Base-by-base conservation (phyloP, 2,329 filamentous ascomycete genomes). In the Neobulgaria alba region DNA sequence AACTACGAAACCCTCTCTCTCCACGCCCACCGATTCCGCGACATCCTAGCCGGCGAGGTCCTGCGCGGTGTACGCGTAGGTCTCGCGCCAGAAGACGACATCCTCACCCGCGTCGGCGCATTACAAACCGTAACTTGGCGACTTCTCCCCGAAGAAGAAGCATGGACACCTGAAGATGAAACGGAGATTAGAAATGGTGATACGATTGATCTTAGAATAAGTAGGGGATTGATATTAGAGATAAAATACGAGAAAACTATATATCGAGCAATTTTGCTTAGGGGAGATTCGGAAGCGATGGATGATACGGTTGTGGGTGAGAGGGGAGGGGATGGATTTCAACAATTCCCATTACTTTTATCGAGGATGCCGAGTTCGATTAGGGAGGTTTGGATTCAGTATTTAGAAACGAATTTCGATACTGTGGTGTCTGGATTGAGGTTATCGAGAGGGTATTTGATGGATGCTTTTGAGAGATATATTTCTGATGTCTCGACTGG, bases 21-120 rank as follows among this genome's bases (percentile, higher is more conserved):
- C 15, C 61, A 69, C 47, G 62, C 66, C 17, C 61, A 57, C 29
- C 60, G 60, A 5, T 57, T 70, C 17, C 59, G 58, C 32, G 66
- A 69, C 38, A 60, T 67, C 40, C 55, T 70, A 12, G 63, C 61
- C 33, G 65, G 66, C 42, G 66, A 70, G 49, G 62, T 57, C 33
- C 56, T 69, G 38, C 64, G 67, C 38, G 67, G 67, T 5, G 65
- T 69, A 3, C 58, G 65, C 43, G 62, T 68, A 38, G 64, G 64
- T 43, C 55, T 65, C 33, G 59, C 50, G 19, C 44, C 48, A 26
- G 58, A 60, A 29, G 56, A 63, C 5, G 56, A 63, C 4, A 54
- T 52, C 3, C 35, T 62, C 10, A 56, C 59, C 17, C 57, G 56
- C 19, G 55, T 61, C 18, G 67, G 67, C 10, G 57, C 62, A n/a